phyloP scores from a whole-genome alignment of 1,139 yeast species.

The Sporopachydermia cereana region DNA sequence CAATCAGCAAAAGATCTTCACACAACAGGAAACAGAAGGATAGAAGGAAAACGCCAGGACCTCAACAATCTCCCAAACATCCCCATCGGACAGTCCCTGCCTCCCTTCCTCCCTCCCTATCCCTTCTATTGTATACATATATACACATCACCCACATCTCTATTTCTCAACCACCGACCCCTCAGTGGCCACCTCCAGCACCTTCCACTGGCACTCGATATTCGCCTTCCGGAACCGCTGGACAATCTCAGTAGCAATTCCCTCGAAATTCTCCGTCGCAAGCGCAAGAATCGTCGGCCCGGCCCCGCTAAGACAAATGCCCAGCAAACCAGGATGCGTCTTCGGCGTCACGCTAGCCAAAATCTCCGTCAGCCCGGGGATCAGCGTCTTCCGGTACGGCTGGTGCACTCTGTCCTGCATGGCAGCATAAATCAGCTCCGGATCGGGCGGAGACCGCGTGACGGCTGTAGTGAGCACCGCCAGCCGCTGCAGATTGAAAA shows the following conservation, averaged over 20 bases:
- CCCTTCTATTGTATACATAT: too few species aligned
- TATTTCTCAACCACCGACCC: slow-evolving; percentile 47
- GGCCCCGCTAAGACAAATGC: slow-evolving; percentile 93
- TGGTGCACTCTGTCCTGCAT: slow-evolving; percentile 97
- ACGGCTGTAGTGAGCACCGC: slow-evolving; percentile 75
- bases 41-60: too few species aligned
- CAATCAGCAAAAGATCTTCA: too few species aligned
- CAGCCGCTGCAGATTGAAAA: slow-evolving; percentile 74
- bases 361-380: slow-evolving; percentile 83
- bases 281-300: slow-evolving; percentile 94
- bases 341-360: slow-evolving; percentile 73
- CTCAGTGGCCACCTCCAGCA: slow-evolving; percentile 75
- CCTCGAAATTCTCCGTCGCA: slow-evolving; percentile 79
- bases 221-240: slow-evolving; percentile 52
- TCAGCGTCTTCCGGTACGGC: slow-evolving; percentile 81
- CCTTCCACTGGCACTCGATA: slow-evolving; percentile 69
- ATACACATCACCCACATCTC: slow-evolving; percentile 11
- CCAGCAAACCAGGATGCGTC: slow-evolving; percentile 74
- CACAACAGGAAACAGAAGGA: too few species aligned
- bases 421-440: slow-evolving; percentile 76
- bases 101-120: too few species aligned
- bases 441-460: slow-evolving; percentile 70
- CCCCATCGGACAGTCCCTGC: too few species aligned
- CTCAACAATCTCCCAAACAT: too few species aligned
- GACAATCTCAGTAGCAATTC: slow-evolving; percentile 69